Base-by-base conservation (phyloP, 345 rosid genomes). In the Arabidopsis suecica region DNA sequence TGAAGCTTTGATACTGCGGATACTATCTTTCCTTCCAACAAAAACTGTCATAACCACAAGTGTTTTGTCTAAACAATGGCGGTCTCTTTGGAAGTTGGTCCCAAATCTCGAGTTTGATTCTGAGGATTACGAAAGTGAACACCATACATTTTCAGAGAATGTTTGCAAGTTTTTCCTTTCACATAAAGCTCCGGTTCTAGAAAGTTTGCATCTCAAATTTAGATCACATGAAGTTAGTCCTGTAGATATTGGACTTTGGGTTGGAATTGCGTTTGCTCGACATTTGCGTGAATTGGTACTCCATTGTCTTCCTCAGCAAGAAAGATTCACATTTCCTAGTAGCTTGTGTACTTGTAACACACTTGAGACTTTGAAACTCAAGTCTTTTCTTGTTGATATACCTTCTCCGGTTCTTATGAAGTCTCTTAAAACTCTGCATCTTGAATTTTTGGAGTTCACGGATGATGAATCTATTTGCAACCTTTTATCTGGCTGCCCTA, bases 351-450 rank as follows among this genome's bases (percentile, higher is more conserved):
- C 51, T 42, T 62, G 37, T 42, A 62, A 42, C 6, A 62, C 67
- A 14, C 67, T 62, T 42, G 51, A 62, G 36, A 62, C 67, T 7
- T 14, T 62, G 51, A 61, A 61, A 42, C 67, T 62, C 51, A 7
- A 18, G 0, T 42, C 42, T 0, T 8, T 7, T 7, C 3, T 1
- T 41, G 20, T 41, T 7, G 36, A 41, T 62, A 42, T 62, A 16
- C 18, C 51, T 41, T 41, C 34, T 13, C 36, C 37, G 50, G 23
- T 42, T 62, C 5, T 13, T 0, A 25, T 42, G 23, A 42, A 42
- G 37, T 42, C 68, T 25, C 68, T 62, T 7, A 62, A 8, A 23
- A 42, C 38, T 4, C 8, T 62, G 51, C 38, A 62, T 3, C 53
- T 62, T 41, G 18, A 1, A 3, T 4, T 25, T 5, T 51, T 28